Conservation (phyloP, 768 basidiomycete species). For the Termitomyces sp. region DNA sequence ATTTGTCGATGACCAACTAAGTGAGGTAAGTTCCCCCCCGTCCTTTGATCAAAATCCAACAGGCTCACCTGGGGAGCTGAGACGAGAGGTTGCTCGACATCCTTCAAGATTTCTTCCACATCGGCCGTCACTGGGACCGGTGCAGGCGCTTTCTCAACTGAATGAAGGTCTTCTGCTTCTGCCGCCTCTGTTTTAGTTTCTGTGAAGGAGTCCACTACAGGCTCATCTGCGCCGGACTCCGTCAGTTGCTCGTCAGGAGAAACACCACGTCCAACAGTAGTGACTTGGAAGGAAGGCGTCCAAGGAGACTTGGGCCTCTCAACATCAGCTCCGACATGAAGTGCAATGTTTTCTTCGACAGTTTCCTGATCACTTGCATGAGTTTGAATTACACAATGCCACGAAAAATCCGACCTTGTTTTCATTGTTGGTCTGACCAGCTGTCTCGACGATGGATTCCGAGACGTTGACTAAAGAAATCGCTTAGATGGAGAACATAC, state of each 20-base stretch:
- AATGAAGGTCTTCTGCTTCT: not conserved
- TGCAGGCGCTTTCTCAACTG: not conserved
- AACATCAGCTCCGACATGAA: conserved; percentile 20
- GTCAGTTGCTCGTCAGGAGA: conserved; percentile 19
- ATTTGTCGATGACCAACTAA: conserved; percentile 21
- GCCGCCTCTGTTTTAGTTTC: not conserved
- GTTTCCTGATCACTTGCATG: not conserved
- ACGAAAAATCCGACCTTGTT: not conserved
- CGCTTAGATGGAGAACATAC: not conserved
- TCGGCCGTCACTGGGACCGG: not conserved
- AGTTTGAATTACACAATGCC: not conserved
- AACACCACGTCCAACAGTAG: conserved; percentile 32
- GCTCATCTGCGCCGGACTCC: not conserved
- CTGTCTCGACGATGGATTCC: not conserved
- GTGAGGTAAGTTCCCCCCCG: not conserved
- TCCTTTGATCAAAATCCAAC: not conserved
- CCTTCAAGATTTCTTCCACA: conserved; percentile 11
- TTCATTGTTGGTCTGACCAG: not conserved
- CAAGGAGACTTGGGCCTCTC: conserved; percentile 51
- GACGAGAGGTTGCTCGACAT: not conserved
- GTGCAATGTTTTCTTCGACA: not conserved
- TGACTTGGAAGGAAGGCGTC: conserved; percentile 54
- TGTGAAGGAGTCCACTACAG: conserved; percentile 4
- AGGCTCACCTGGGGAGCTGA: conserved; percentile 14
- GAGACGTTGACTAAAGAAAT: not conserved